A percentile compares a stretch with the other conserved stretches of the same genome.
Conservation (phyloP, 305 asterid genomes). For the Plantago coronopus region DNA sequence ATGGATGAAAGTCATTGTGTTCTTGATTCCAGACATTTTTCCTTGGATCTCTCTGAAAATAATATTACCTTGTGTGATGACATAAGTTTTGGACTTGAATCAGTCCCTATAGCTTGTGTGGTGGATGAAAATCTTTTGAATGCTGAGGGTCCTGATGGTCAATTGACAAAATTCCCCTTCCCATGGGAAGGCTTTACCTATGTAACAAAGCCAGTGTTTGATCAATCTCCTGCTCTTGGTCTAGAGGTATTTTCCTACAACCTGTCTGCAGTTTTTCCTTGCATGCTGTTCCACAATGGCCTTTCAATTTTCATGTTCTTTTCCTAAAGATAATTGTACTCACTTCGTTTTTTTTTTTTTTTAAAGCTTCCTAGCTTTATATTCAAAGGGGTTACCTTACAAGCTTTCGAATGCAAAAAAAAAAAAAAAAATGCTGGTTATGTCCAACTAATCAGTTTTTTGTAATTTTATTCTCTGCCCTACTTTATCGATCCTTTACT, state of each 20-base stretch:
- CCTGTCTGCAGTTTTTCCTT: conserved; percentile 14
- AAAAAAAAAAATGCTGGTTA: no score
- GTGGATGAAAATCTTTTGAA: conserved; percentile 88
- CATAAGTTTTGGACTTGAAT: conserved; percentile 86
- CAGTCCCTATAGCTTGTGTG: conserved; percentile 85
- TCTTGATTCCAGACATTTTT: conserved; percentile 76
- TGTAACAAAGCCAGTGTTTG: conserved; percentile 62
- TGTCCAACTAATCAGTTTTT: no score
- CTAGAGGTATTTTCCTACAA: conserved; percentile 53
- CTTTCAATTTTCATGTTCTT: neutral
- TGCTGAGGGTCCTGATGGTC: conserved; percentile 77
- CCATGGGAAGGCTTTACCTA: conserved; percentile 98
- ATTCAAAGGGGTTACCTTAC: no score
- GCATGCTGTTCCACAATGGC: neutral
- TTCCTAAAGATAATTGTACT: neutral
- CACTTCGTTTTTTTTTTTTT: neutral
- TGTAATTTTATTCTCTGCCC: neutral
- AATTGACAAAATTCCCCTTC: conserved; percentile 47
- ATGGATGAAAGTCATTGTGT: conserved; percentile 89
- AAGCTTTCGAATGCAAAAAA: no score
- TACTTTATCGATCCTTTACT: neutral
- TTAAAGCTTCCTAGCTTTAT: no score
- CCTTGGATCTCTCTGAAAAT: conserved; percentile 77
- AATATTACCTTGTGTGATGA: conserved; percentile 82
- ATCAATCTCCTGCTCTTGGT: conserved; percentile 59